These are phyloP conservation scores for Fusarium odoratissimum DNA, from an alignment of 2,329 filamentous ascomycete species.

Conservation along the genomic window DNA sequence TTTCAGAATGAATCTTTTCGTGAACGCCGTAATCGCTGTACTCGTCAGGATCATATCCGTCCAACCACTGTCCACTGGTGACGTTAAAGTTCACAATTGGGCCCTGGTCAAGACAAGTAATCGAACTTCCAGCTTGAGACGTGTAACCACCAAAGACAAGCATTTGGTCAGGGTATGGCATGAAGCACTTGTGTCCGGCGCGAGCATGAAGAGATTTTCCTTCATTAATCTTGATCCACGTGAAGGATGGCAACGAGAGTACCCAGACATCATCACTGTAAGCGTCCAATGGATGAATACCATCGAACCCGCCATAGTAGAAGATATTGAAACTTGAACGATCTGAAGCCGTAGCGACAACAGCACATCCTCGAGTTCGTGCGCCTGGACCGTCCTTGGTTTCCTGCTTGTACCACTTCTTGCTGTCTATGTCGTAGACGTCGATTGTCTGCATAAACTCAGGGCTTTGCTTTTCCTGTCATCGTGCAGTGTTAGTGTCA, in stretches of 20 bases:
- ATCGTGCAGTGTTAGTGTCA: background rate
- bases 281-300: constrained; percentile 52
- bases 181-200: constrained; percentile 80
- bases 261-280: constrained; percentile 81
- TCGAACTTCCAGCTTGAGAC: constrained; percentile 40
- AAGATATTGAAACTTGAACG: constrained; percentile 84
- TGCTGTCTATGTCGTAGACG: constrained; percentile 78
- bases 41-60: constrained; percentile 73
- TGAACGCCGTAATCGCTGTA: constrained; percentile 78
- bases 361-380: constrained; percentile 76
- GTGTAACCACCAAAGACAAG: constrained; percentile 77
- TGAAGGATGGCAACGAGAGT: constrained; percentile 82
- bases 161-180: constrained; percentile 83
- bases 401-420: constrained; percentile 76
- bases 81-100: constrained; percentile 78
- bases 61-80: constrained; percentile 74
- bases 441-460: constrained; percentile 79
- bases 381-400: constrained; percentile 70
- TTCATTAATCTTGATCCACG: constrained; percentile 71
- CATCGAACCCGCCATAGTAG: constrained; percentile 82
- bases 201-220: constrained; percentile 67
- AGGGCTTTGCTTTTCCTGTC: constrained; percentile 71
- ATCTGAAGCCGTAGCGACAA: constrained; percentile 77
- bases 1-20: constrained; percentile 68
- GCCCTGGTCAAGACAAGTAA: constrained; percentile 62